These are phyloP conservation scores for Effrenium voratum DNA, from an alignment of 73 alveolate genomes.

Conservation along the genomic window DNA sequence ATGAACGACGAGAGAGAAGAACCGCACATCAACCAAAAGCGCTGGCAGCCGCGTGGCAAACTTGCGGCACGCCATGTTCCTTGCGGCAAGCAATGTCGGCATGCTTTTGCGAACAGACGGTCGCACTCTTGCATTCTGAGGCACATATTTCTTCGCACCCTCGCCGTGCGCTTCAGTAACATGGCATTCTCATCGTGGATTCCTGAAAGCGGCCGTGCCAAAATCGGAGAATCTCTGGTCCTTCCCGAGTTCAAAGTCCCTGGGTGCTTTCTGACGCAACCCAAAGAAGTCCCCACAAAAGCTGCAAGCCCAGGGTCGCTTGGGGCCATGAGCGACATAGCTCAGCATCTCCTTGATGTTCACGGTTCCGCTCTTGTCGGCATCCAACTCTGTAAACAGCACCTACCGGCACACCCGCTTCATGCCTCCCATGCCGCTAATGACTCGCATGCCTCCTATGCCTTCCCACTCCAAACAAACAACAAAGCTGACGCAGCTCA, in stretches of 20 bases:
- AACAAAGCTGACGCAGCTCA: too few species aligned
- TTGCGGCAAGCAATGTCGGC: not conserved
- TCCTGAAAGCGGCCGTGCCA: not conserved
- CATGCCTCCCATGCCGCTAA: too few species aligned
- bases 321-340: conserved; percentile 53
- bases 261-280: not conserved
- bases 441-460: too few species aligned
- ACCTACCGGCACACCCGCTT: not conserved
- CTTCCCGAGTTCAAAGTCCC: not conserved
- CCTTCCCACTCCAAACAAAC: too few species aligned
- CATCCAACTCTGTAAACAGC: conserved; percentile 30
- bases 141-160: conserved; percentile 17
- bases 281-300: not conserved
- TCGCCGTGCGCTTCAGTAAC: conserved; percentile 31
- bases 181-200: conserved; percentile 61
- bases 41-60: too few species aligned
- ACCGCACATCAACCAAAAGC: too few species aligned
- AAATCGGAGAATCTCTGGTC: not conserved
- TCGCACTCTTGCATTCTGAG: not conserved
- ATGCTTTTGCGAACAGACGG: not conserved
- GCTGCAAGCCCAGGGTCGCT: not conserved
- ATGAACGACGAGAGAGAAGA: too few species aligned
- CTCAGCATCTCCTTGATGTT: conserved; percentile 24
- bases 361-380: conserved; percentile 59
- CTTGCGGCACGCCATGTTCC: conserved; percentile 66